phyloP scores from a whole-genome alignment of 306 rosid genomes.

The Prunus armeniaca region DNA sequence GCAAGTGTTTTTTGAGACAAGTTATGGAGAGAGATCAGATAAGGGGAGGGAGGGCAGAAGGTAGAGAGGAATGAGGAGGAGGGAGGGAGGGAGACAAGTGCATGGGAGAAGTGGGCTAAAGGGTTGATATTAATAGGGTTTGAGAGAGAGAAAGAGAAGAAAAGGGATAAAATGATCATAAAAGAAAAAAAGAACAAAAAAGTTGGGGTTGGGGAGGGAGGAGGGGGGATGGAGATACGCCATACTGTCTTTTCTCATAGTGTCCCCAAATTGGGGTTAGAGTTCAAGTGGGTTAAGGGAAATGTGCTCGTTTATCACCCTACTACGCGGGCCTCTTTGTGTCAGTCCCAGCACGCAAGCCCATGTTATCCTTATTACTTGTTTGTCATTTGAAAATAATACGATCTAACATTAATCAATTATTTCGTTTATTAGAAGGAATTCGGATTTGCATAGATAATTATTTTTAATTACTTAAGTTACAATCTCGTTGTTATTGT shows the following conservation, averaged over 20 bases:
- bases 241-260: slow-evolving; percentile 44
- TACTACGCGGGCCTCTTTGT: slow-evolving; percentile 70
- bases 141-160: neutral
- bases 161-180: neutral
- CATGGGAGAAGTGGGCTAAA: slow-evolving; percentile 71
- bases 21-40: slow-evolving; percentile 6
- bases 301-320: slow-evolving; percentile 50
- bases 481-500: too few relatives aligned
- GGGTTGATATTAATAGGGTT: slow-evolving; percentile 50
- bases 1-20: neutral
- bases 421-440: neutral
- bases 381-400: slow-evolving; percentile 41
- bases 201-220: neutral
- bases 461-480: too few relatives aligned
- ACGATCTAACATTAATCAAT: neutral
- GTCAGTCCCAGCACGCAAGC: slow-evolving; percentile 69
- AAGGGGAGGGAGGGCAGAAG: slow-evolving; percentile 17
- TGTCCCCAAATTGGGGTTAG: slow-evolving; percentile 63
- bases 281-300: slow-evolving; percentile 50
- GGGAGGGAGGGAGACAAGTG: slow-evolving; percentile 49
- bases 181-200: neutral
- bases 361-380: slow-evolving; percentile 62
- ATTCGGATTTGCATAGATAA: too few relatives aligned
- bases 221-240: slow-evolving; percentile 35
- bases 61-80: neutral